phyloP scores from a whole-genome alignment of 331 rosid genomes.

The Acacia pycnantha region DNA sequence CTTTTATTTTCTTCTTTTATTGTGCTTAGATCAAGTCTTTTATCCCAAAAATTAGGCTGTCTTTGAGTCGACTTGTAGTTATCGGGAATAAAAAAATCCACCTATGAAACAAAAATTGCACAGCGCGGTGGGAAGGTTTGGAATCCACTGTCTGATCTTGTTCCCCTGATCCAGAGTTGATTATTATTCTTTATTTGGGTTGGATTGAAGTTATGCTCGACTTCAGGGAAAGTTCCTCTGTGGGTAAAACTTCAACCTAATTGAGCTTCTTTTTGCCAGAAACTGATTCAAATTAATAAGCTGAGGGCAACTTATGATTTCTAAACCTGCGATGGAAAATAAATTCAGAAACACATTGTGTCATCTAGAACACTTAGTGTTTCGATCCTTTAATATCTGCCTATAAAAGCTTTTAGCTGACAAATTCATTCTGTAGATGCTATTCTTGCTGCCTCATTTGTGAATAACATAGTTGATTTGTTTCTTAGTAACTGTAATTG shows the following conservation, averaged over 20 bases:
- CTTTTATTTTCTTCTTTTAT: no score
- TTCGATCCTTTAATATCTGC: constrained; percentile 19
- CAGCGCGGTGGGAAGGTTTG: no score
- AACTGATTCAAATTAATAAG: neutral
- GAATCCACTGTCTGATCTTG: constrained; percentile 30
- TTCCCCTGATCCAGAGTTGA: constrained; percentile 23
- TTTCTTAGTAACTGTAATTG: constrained; percentile 16
- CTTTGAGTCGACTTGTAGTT: no score
- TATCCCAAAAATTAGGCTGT: no score
- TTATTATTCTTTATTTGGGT: constrained; percentile 16
- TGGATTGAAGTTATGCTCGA: constrained; percentile 66
- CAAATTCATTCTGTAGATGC: constrained; percentile 6
- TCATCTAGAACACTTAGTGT: neutral
- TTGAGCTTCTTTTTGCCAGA: constrained; percentile 7
- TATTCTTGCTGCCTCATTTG: neutral
- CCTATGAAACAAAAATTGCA: no score
- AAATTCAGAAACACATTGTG: neutral
- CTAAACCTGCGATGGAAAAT: neutral
- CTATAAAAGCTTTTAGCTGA: constrained; percentile 5
- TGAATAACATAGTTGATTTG: constrained; percentile 8
- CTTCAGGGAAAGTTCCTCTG: constrained; percentile 57
- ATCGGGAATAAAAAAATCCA: no score
- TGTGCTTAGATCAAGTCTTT: no score
- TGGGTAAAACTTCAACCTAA: constrained; percentile 26
- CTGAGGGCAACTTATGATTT: neutral